Conservation (phyloP, 805 yeast genomes). For the Candida pseudofarinosa region DNA sequence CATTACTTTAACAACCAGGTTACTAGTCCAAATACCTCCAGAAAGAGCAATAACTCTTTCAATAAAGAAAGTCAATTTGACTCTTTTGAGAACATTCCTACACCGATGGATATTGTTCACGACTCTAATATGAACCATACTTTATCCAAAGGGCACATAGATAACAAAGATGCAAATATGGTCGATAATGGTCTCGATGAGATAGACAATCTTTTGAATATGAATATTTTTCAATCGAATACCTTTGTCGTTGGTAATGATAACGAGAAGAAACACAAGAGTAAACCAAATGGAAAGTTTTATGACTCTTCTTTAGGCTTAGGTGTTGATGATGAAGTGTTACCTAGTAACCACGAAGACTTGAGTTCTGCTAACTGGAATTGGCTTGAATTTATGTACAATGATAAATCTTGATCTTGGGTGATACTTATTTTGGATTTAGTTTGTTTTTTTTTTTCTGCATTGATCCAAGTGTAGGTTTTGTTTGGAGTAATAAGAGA, state of each 20-base stretch:
- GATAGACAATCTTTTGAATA: conserved; percentile 36
- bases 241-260: conserved; percentile 21
- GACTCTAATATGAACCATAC: not conserved
- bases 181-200: conserved; percentile 25
- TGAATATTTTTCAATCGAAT: conserved; percentile 36
- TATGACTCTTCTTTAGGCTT: conserved; percentile 12
- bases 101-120: not conserved
- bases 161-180: not conserved
- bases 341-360: conserved; percentile 18
- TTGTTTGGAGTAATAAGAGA: no score
- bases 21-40: no score
- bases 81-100: no score
- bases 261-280: not conserved
- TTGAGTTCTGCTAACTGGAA: conserved; percentile 26
- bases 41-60: no score
- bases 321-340: conserved; percentile 32
- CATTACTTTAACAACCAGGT: conserved; percentile 3
- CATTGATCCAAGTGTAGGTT: not conserved
- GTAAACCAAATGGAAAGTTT: not conserved
- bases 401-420: not conserved
- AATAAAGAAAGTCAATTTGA: no score
- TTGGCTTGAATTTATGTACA: conserved; percentile 37
- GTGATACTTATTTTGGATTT: conserved; percentile 1
- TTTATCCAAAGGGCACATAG: not conserved
- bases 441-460: not conserved